Conservation (phyloP, 2,329 filamentous ascomycete species). For the Penicillium glabrum region DNA sequence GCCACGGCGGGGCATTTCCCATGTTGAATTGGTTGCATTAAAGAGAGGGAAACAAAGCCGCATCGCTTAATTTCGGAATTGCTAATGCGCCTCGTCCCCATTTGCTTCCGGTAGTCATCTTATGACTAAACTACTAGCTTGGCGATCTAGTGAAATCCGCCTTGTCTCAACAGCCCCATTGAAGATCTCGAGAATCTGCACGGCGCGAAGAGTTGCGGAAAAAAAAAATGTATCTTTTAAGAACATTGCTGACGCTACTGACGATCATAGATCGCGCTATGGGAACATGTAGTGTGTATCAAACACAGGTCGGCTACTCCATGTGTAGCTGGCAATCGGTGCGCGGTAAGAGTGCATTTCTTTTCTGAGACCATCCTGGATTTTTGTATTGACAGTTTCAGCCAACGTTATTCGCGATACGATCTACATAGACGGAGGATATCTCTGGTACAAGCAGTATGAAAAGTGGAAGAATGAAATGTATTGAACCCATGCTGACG, state of each 20-base stretch:
- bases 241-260: neutral
- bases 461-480: neutral
- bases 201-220: neutral
- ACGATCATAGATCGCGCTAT: neutral
- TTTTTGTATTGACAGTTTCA: conserved; percentile 3
- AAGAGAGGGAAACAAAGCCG: neutral
- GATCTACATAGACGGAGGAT: conserved; percentile 18
- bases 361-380: neutral
- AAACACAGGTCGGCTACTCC: neutral
- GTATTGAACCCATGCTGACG: neutral
- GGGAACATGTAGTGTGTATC: neutral
- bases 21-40: neutral
- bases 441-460: conserved; percentile 15
- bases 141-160: neutral
- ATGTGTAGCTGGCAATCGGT: neutral
- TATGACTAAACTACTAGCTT: neutral
- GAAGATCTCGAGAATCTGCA: neutral
- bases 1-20: neutral
- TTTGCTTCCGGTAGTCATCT: neutral
- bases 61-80: neutral
- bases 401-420: conserved; percentile 20
- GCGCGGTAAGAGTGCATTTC: neutral
- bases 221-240: neutral
- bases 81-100: neutral
- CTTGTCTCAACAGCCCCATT: neutral